A percentile compares a stretch with the other conserved stretches of the same genome.
phyloP scores from a whole-genome alignment of 768 basidiomycete species.

The Omphalotus guepiniiformis region DNA sequence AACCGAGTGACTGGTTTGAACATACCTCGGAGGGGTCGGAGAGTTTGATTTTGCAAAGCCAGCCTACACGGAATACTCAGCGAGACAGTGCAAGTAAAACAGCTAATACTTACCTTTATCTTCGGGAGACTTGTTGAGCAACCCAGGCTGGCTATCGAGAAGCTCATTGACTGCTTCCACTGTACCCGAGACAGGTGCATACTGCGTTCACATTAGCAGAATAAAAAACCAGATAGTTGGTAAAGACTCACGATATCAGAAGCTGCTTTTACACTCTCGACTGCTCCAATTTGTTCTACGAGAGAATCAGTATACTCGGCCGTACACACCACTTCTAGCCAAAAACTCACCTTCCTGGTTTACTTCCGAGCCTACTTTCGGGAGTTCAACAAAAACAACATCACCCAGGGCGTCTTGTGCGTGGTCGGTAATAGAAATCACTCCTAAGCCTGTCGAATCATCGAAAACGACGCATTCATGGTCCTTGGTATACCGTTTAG shows the following conservation, averaged over 20 bases:
- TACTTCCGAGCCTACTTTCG: constrained; percentile 56
- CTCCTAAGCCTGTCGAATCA: constrained; percentile 69
- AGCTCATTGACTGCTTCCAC: constrained; percentile 75
- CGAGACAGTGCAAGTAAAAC: background rate
- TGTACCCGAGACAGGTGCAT: constrained; percentile 87
- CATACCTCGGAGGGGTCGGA: constrained; percentile 73
- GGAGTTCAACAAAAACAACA: constrained; percentile 95
- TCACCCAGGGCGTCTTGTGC: constrained; percentile 92
- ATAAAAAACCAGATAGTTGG: constrained; percentile 11
- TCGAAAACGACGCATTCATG: constrained; percentile 88
- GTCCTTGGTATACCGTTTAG: constrained; percentile 77
- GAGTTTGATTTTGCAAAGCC: constrained; percentile 92
- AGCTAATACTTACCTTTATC: constrained; percentile 56
- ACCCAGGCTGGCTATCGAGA: constrained; percentile 62
- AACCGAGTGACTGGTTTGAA: background rate
- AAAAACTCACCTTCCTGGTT: constrained; percentile 64
- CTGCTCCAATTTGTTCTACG: constrained; percentile 81
- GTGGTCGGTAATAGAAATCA: constrained; percentile 84
- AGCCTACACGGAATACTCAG: constrained; percentile 49
- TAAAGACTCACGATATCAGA: constrained; percentile 75
- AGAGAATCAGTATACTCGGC: background rate
- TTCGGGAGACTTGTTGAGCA: constrained; percentile 88
- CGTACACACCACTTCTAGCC: too few species aligned
- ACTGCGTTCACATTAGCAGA: constrained; percentile 39
- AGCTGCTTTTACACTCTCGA: constrained; percentile 95